Base-by-base conservation (phyloP, 2,329 filamentous ascomycete species). In the Trichoderma breve region DNA sequence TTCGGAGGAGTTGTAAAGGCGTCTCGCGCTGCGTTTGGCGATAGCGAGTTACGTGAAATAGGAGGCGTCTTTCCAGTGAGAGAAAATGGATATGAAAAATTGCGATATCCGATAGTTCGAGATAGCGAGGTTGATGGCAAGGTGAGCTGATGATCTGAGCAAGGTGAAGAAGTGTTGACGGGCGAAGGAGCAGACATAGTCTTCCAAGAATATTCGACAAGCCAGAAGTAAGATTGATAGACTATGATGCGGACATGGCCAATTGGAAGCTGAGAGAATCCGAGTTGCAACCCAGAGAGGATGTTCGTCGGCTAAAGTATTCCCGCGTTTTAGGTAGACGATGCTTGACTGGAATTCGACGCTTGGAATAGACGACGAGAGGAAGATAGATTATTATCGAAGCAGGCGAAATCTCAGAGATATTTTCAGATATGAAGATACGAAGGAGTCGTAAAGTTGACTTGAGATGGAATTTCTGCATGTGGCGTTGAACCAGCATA, bases 61-160 rank as follows among this genome's bases (percentile, higher is more conserved):
- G 14, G 12, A 28, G n/a, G 21, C 43, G 71, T 28, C 68, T 73
- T 26, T 72, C 61, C 30, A 18, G 57, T 57, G 14, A 57, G 36
- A 24, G 71, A 71, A 28, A 73, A 73, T 4, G 74, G 76, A 68
- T 77, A 78, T 24, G 75, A 77, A 51, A 76, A 76, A 67, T 78
- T 78, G 24, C 74, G 73, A 57, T 75, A 57, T 9, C 34, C 36
- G 12, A 36, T 39, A 9, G 62, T 14, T n/a, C 62, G 60, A 3
- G 21, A 9, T 47, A 34, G n/a, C 28, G 51, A 30, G 26, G 55
- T n/a, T 69, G 62, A 43, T 55, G 34, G 63, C 24, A 53, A 36
- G 18, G 60, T 28, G 53, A 72, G 34, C 58, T 60, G 66, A 61
- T 39, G 18, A 34, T 73, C 21, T 39, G 57, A 67, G 43, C 62